phyloP scores from a whole-genome alignment of 768 basidiomycete species.

The Kwoniella newhampshirensis region DNA sequence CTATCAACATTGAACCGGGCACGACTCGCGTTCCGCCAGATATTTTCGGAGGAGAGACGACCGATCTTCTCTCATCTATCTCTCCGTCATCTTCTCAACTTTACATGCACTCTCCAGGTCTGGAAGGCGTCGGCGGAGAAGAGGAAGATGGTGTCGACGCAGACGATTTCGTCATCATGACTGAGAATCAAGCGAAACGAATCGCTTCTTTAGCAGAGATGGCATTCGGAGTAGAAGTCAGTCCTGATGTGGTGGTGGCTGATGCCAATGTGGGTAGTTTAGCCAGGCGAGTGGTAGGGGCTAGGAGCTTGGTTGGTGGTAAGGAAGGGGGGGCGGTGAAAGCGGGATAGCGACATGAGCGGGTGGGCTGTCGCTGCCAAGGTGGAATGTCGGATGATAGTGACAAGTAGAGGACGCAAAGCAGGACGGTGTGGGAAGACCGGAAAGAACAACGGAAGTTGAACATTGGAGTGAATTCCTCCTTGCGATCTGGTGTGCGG shows the following conservation, averaged over 20 bases:
- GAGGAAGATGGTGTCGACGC: slow-evolving; percentile 58
- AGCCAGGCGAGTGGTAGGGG: slow-evolving; percentile 72
- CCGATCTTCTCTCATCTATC: slow-evolving; percentile 1
- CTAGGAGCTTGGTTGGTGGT: slow-evolving; percentile 34
- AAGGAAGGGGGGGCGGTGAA: background rate
- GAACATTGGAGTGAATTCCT: too few species aligned
- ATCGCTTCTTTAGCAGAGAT: slow-evolving; percentile 77
- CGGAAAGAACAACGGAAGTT: too few species aligned
- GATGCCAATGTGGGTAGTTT: slow-evolving; percentile 88
- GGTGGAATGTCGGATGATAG: too few species aligned
- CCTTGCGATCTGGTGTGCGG: too few species aligned
- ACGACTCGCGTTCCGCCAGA: background rate
- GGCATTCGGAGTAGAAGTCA: slow-evolving; percentile 84
- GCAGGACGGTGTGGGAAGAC: too few species aligned
- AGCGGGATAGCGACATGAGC: slow-evolving; percentile 1
- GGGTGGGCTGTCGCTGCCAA: background rate
- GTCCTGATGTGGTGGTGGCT: slow-evolving; percentile 83
- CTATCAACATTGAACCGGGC: background rate
- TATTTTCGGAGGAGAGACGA: background rate
- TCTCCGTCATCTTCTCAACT: slow-evolving; percentile 1
- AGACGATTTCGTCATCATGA: slow-evolving; percentile 95
- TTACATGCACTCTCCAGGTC: slow-evolving; percentile 1
- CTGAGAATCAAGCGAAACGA: slow-evolving; percentile 80
- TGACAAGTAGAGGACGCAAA: too few species aligned
- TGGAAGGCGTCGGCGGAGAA: background rate